Evolutionary conservation across 306 rosid species (phyloP).

Genomic region (Rosa chinensis): DNA sequence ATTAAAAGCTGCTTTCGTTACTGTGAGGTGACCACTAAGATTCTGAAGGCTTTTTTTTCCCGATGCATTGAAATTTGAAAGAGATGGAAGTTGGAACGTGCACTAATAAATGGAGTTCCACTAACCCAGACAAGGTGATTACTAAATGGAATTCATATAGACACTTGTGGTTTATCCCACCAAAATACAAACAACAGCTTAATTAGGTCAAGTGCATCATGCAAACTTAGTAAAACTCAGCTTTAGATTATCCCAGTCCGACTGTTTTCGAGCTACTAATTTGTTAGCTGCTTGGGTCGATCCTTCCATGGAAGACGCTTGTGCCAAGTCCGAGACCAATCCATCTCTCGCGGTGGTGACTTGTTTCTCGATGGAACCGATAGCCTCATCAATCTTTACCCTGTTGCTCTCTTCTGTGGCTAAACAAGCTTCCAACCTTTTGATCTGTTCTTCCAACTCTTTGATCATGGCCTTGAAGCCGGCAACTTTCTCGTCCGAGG

Average conservation of each 20-base stretch:
- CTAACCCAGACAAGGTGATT: no score
- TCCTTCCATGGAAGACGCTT: slow-evolving; percentile 1
- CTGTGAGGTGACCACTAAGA: no score
- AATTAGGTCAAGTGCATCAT: no score
- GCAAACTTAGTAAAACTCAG: neutral
- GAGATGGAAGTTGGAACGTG: neutral
- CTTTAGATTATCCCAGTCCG: neutral
- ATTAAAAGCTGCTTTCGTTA: no score
- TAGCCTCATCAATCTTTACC: neutral
- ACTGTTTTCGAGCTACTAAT: neutral
- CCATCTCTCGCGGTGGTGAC: no score
- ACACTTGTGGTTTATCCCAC: no score
- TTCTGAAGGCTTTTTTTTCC: no score
- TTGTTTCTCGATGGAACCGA: neutral
- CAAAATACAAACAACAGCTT: no score
- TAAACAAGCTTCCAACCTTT: neutral
- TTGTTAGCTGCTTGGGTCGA: neutral
- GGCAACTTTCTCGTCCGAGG: neutral
- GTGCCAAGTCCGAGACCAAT: neutral
- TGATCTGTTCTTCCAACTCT: neutral
- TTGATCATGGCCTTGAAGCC: neutral
- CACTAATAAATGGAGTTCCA: no score
- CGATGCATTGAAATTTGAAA: neutral
- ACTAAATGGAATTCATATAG: no score
- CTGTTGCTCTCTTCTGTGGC: neutral